phyloP scores from a whole-genome alignment of 2,329 filamentous ascomycete species.

The Lecanicillium sp. region DNA sequence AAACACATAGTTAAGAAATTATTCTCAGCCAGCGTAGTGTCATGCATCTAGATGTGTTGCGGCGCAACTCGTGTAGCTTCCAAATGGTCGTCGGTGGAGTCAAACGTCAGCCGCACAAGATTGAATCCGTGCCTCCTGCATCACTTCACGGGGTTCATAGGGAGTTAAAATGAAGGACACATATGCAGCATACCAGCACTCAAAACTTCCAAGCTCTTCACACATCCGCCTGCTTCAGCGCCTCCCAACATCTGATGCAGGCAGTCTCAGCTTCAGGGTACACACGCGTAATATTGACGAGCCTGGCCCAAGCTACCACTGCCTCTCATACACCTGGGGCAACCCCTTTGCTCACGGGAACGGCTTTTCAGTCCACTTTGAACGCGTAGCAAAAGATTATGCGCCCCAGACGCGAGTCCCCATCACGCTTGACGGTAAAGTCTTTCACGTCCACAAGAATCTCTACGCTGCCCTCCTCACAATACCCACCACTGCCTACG shows the following conservation, averaged over 20 bases:
- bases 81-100: too few relatives aligned
- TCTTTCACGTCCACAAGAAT: slow-evolving; percentile 19
- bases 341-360: slow-evolving; percentile 21
- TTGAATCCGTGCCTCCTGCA: too few relatives aligned
- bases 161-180: too few relatives aligned
- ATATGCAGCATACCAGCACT: background rate
- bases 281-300: slow-evolving; percentile 16
- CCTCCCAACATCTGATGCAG: slow-evolving; percentile 8
- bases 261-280: slow-evolving; percentile 17
- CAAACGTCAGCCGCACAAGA: too few relatives aligned
- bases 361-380: slow-evolving; percentile 16
- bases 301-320: slow-evolving; percentile 16
- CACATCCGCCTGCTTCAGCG: slow-evolving; percentile 17
- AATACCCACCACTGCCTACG: slow-evolving; percentile 10
- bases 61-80: too few relatives aligned
- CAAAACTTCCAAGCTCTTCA: slow-evolving; percentile 9
- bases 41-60: too few relatives aligned
- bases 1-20: too few relatives aligned
- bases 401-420: slow-evolving; percentile 13
- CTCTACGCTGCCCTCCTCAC: slow-evolving; percentile 18
- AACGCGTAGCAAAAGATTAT: slow-evolving; percentile 15
- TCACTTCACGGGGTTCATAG: too few relatives aligned
- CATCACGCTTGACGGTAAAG: slow-evolving; percentile 17
- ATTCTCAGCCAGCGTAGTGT: too few relatives aligned
- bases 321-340: slow-evolving; percentile 24